Conservation (phyloP, 2,329 filamentous ascomycete genomes). For the Hypoxylon sp. region DNA sequence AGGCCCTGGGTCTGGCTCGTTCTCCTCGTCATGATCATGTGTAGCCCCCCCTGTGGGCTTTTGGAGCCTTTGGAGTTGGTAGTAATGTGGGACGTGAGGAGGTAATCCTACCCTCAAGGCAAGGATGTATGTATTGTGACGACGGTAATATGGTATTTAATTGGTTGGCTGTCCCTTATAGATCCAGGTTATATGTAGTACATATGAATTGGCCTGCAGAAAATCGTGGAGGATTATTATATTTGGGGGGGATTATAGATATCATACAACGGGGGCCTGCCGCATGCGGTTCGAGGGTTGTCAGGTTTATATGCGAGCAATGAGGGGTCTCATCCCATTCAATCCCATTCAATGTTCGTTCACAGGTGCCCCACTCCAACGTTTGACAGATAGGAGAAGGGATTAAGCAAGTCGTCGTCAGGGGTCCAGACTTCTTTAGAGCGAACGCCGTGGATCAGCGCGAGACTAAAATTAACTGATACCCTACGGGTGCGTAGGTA, state of each 20-base stretch:
- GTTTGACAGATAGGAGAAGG: conserved; percentile 31
- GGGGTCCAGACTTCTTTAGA: conserved; percentile 40
- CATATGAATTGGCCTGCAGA: conserved; percentile 38
- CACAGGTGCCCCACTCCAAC: conserved; percentile 33
- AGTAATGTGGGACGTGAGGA: conserved; percentile 29
- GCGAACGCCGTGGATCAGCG: conserved; percentile 33
- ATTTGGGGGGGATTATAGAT: conserved; percentile 33
- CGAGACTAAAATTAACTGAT: conserved; percentile 26
- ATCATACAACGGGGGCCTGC: conserved; percentile 31
- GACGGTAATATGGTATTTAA: conserved; percentile 29
- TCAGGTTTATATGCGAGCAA: conserved; percentile 48
- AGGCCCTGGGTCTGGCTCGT: conserved; percentile 31
- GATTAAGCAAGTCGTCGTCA: conserved; percentile 28
- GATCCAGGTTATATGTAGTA: conserved; percentile 32
- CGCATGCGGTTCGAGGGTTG: conserved; percentile 39
- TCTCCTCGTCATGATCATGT: conserved; percentile 43
- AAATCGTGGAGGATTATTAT: conserved; percentile 24
- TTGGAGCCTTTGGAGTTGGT: conserved; percentile 23
- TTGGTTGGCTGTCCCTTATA: conserved; percentile 23
- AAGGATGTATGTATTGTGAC: conserved; percentile 36
- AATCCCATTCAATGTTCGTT: conserved; percentile 5
- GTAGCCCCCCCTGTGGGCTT: conserved; percentile 26
- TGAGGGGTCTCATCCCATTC: conserved; percentile 44
- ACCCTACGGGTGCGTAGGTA: not conserved
- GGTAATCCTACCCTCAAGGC: conserved; percentile 22